Percentiles rank a stretch among this genome's conserved stretches.
Conservation (phyloP, 306 rosid species). For the Trifolium fragiferum region DNA sequence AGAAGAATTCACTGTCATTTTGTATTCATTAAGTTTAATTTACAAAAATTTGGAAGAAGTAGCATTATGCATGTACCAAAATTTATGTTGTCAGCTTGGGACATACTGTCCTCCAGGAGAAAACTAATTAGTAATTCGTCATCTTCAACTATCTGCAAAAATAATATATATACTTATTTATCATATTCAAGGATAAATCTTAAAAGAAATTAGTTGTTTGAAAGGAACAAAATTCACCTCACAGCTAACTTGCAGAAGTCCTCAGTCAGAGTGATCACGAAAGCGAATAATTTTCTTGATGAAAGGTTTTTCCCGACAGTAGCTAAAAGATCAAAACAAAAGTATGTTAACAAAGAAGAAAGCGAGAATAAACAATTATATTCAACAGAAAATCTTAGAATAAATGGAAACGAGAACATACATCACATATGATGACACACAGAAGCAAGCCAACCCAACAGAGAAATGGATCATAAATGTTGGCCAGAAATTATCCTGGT, state of each 20-base stretch:
- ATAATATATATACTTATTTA: background rate
- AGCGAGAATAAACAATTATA: slow-evolving; percentile 30
- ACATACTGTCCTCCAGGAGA: background rate
- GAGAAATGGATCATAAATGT: slow-evolving; percentile 71
- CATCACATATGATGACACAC: slow-evolving; percentile 71
- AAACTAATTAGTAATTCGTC: background rate
- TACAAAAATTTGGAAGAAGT: slow-evolving; percentile 14
- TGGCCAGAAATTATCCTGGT: slow-evolving; percentile 71
- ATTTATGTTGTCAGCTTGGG: background rate
- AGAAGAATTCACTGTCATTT: background rate
- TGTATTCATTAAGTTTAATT: background rate
- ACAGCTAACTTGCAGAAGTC: slow-evolving; percentile 31
- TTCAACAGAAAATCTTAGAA: slow-evolving; percentile 18
- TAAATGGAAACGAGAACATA: slow-evolving; percentile 43
- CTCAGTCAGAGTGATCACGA: slow-evolving; percentile 75
- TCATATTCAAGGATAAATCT: slow-evolving; percentile 27
- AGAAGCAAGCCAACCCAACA: slow-evolving; percentile 79
- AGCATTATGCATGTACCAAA: slow-evolving; percentile 34
- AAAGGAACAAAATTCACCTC: slow-evolving; percentile 41
- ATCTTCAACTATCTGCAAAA: slow-evolving; percentile 33
- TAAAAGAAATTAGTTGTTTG: slow-evolving; percentile 17
- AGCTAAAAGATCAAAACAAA: slow-evolving; percentile 50
- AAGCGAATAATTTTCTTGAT: slow-evolving; percentile 67
- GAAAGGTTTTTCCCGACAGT: slow-evolving; percentile 69
- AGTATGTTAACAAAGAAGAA: slow-evolving; percentile 1